Evolutionary conservation across 2,329 filamentous ascomycete species (phyloP).

Genomic region (Setomelanomma holmii): DNA sequence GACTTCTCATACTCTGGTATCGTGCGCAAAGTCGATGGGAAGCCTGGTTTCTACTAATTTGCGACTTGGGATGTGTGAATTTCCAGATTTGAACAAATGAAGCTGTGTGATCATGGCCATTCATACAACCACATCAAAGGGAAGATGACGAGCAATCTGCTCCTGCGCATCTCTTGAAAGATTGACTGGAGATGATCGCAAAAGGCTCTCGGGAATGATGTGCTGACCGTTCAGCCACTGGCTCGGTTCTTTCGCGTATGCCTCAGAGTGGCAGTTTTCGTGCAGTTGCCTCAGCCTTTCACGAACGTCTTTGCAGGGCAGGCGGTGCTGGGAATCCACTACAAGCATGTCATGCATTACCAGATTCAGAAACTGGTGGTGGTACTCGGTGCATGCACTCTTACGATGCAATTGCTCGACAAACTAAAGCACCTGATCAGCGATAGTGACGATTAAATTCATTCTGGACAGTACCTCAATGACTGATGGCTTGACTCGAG

Average conservation of each 20-base stretch:
- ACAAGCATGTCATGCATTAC: slow-evolving; percentile 18
- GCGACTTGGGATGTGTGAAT: no score
- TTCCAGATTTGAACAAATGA: no score
- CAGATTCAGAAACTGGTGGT: slow-evolving; percentile 16
- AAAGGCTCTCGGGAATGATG: background rate
- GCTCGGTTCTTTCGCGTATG: background rate
- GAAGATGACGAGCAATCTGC: background rate
- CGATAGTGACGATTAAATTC: background rate
- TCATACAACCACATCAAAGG: no score
- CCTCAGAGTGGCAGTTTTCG: background rate
- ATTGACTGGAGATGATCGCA: background rate
- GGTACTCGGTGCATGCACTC: slow-evolving; percentile 10
- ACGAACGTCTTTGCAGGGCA: slow-evolving; percentile 3
- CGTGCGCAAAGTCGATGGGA: no score
- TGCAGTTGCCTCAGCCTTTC: background rate
- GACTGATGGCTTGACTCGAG: slow-evolving; percentile 8
- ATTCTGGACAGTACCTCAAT: background rate
- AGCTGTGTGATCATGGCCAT: no score
- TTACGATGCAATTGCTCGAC: slow-evolving; percentile 12
- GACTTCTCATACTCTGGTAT: no score
- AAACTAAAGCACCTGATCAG: background rate
- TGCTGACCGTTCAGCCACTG: background rate
- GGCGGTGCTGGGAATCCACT: slow-evolving; percentile 7
- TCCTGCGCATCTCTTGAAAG: background rate
- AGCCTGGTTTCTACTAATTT: no score